These are phyloP conservation scores for Baorangia bicolor DNA, from an alignment of 768 basidiomycete genomes.

Conservation along the genomic window DNA sequence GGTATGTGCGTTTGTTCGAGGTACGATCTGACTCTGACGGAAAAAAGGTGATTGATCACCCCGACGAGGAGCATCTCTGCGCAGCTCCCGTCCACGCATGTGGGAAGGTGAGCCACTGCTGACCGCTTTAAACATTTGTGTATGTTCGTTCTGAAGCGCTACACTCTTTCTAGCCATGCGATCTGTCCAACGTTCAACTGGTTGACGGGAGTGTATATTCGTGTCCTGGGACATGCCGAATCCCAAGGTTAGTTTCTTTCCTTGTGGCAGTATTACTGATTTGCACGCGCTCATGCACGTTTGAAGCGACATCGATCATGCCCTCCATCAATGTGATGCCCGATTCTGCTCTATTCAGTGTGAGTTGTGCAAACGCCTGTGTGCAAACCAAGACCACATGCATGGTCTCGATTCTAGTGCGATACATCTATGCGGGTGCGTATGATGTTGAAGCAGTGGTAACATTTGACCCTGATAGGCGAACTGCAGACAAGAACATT, in stretches of 20 bases:
- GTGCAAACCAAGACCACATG: slow-evolving; percentile 47
- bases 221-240: slow-evolving; percentile 43
- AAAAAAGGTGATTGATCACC: slow-evolving; percentile 45
- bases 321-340: slow-evolving; percentile 49
- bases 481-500: slow-evolving; percentile 48
- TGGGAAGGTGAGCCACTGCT: slow-evolving; percentile 40
- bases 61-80: slow-evolving; percentile 51
- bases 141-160: neutral
- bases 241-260: slow-evolving; percentile 39
- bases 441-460: neutral
- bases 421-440: slow-evolving; percentile 59
- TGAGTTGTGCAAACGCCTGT: slow-evolving; percentile 55
- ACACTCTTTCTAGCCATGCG: slow-evolving; percentile 39
- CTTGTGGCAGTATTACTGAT: neutral
- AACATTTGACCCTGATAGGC: neutral
- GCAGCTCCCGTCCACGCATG: slow-evolving; percentile 54
- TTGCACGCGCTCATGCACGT: neutral
- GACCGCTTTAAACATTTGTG: too few species aligned
- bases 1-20: slow-evolving; percentile 28
- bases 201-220: slow-evolving; percentile 34
- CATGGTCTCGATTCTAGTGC: slow-evolving; percentile 44
- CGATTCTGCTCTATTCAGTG: slow-evolving; percentile 54
- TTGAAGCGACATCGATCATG: slow-evolving; percentile 45
- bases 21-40: neutral
- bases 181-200: slow-evolving; percentile 31